Evolutionary conservation across 1,284 basidiomycete genomes (phyloP).

Genomic region (Farysia itapuensis): DNA sequence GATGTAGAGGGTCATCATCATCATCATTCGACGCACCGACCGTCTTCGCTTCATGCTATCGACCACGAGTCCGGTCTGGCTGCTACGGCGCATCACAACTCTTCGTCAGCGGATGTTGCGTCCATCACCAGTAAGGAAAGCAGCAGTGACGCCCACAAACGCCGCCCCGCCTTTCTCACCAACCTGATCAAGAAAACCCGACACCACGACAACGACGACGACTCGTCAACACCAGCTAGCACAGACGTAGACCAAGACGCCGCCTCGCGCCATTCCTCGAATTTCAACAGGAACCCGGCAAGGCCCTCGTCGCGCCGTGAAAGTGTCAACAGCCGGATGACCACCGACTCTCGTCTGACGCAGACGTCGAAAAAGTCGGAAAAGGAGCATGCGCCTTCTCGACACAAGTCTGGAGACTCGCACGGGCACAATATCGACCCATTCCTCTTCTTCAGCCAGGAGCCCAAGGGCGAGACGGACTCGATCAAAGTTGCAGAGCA

Average conservation of each 20-base stretch:
- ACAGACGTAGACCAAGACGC: neutral
- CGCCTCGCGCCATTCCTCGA: neutral
- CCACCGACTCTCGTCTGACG: constrained; percentile 6
- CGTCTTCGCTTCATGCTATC: constrained; percentile 11
- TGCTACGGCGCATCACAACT: constrained; percentile 1
- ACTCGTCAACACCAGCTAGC: neutral
- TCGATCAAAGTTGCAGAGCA: constrained; percentile 28
- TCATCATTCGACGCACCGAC: too few relatives aligned
- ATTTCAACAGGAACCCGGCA: neutral
- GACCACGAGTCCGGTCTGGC: constrained; percentile 10
- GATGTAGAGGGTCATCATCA: neutral
- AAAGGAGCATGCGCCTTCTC: constrained; percentile 10
- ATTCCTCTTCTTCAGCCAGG: constrained; percentile 30
- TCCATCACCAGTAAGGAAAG: constrained; percentile 12
- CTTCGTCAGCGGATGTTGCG: constrained; percentile 9
- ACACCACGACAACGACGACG: constrained; percentile 2
- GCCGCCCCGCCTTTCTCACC: constrained; percentile 10
- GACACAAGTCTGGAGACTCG: constrained; percentile 3
- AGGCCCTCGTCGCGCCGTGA: constrained; percentile 10
- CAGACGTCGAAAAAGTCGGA: constrained; percentile 9
- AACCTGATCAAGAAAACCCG: constrained; percentile 10
- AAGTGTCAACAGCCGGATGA: constrained; percentile 29
- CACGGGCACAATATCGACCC: constrained; percentile 26
- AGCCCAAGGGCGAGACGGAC: constrained; percentile 41
- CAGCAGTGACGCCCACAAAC: constrained; percentile 1